These are phyloP conservation scores for Komagataella pastoris DNA, from an alignment of 805 yeast species.

Conservation along the genomic window DNA sequence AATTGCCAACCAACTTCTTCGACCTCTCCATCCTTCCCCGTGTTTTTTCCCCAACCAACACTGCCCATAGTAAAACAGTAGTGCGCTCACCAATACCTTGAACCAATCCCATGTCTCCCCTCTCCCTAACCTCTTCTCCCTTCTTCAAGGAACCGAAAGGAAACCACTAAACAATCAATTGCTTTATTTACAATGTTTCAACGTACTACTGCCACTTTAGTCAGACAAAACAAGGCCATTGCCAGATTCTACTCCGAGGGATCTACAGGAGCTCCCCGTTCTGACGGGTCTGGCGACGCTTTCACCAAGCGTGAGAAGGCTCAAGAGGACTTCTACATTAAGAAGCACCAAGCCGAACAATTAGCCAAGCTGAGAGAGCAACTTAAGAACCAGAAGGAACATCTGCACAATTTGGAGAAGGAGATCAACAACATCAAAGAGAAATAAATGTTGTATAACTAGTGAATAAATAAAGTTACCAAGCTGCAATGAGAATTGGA, in stretches of 20 bases:
- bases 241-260: constrained; percentile 35
- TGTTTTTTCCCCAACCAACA: background rate
- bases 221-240: constrained; percentile 14
- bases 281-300: constrained; percentile 39
- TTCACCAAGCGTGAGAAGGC: constrained; percentile 87
- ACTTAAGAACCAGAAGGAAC: constrained; percentile 60
- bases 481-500: background rate
- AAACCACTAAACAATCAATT: background rate
- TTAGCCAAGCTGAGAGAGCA: constrained; percentile 63
- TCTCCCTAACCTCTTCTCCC: background rate
- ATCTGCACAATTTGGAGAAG: constrained; percentile 32
- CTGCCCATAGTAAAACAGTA: background rate
- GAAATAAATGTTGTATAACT: constrained; percentile 11
- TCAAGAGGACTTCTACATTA: constrained; percentile 74
- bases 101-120: background rate
- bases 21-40: background rate
- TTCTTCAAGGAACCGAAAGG: background rate
- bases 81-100: background rate
- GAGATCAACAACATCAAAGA: constrained; percentile 38
- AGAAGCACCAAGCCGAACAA: constrained; percentile 85
- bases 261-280: constrained; percentile 46
- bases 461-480: background rate
- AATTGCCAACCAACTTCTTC: background rate
- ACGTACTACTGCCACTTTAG: constrained; percentile 24
- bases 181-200: constrained; percentile 14